These are phyloP conservation scores for Mrakia gelida DNA, from an alignment of 768 basidiomycete genomes.

Conservation along the genomic window DNA sequence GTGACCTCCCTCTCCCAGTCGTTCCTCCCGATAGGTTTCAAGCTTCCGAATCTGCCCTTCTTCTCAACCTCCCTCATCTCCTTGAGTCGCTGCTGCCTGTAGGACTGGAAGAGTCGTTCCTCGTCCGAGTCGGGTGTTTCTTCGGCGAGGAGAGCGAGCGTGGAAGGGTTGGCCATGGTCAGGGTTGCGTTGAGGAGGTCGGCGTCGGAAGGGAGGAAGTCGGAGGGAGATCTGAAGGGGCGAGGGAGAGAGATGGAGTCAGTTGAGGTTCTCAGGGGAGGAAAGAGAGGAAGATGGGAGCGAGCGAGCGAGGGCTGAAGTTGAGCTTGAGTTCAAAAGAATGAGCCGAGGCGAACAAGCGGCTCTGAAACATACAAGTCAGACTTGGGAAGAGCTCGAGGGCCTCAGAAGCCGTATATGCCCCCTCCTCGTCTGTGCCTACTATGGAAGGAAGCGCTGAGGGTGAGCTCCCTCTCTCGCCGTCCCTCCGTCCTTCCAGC, in stretches of 20 bases:
- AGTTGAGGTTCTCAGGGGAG: background rate
- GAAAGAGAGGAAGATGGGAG: background rate
- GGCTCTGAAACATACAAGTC: too few species aligned
- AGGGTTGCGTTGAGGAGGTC: conserved; percentile 40
- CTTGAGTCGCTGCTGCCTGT: conserved; percentile 60
- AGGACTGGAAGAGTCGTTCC: conserved; percentile 65
- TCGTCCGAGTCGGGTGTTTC: conserved; percentile 72
- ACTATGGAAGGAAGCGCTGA: too few species aligned
- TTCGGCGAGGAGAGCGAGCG: conserved; percentile 65
- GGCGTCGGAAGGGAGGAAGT: conserved; percentile 61
- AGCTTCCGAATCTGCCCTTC: conserved; percentile 66
- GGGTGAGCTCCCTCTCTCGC: too few species aligned
- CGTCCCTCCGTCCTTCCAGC: background rate
- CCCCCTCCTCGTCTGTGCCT: too few species aligned
- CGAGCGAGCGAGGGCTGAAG: background rate
- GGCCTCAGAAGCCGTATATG: too few species aligned
- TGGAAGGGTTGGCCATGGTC: conserved; percentile 45
- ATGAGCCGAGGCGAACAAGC: too few species aligned
- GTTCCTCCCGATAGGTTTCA: conserved; percentile 83
- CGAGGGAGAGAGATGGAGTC: conserved; percentile 62
- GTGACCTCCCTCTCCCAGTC: conserved; percentile 95
- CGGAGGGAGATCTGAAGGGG: conserved; percentile 66
- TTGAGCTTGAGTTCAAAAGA: background rate
- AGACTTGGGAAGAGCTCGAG: too few species aligned
- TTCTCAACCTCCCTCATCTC: conserved; percentile 59